Conservation (phyloP, 2,329 filamentous ascomycete genomes). For the Ampelomyces quisqualis region DNA sequence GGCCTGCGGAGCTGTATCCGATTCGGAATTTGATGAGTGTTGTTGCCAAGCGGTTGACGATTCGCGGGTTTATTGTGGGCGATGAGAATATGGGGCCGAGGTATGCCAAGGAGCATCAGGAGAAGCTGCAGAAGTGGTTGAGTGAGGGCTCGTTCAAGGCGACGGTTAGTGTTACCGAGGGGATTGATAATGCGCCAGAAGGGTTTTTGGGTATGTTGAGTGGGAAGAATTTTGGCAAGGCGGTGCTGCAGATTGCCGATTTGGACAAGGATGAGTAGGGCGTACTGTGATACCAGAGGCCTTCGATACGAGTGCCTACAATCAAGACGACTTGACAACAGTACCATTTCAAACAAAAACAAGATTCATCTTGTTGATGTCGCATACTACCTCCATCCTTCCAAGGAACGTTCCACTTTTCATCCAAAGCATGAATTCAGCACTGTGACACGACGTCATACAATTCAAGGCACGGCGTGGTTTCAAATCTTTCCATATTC, state of each 20-base stretch:
- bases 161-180: constrained; percentile 66
- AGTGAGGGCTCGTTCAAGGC: constrained; percentile 72
- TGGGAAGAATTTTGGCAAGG: constrained; percentile 86
- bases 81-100: constrained; percentile 66
- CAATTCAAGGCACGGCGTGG: not conserved
- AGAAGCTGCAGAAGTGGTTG: constrained; percentile 75
- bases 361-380: too few species aligned
- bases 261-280: constrained; percentile 32
- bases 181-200: constrained; percentile 74
- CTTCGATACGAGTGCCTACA: too few species aligned
- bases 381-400: too few species aligned
- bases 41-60: constrained; percentile 66
- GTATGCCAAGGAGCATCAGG: constrained; percentile 69
- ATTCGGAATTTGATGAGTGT: constrained; percentile 66
- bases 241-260: constrained; percentile 66
- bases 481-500: not conserved
- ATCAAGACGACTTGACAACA: too few species aligned
- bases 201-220: constrained; percentile 73
- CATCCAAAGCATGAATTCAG: too few species aligned
- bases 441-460: too few species aligned
- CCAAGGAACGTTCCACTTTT: too few species aligned
- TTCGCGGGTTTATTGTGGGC: constrained; percentile 75
- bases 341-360: too few species aligned
- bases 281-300: too few species aligned
- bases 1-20: constrained; percentile 59